Conservation (phyloP, 257 asterid genomes). For the Solanum phureja region DNA sequence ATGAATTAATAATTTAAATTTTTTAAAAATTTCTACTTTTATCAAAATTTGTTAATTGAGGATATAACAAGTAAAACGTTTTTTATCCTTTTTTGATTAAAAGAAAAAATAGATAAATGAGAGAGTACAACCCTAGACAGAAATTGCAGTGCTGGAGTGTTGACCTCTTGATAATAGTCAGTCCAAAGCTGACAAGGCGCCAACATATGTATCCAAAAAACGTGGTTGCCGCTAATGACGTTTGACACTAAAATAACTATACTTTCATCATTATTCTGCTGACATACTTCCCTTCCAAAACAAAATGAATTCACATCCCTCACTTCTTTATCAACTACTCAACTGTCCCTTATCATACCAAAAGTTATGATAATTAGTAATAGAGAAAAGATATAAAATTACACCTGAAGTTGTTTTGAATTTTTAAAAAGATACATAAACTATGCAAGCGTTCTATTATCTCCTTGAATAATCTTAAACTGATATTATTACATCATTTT, state of each 20-base stretch:
- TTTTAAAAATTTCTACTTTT: no score
- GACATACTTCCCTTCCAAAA: neutral
- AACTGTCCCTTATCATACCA: neutral
- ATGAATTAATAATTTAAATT: no score
- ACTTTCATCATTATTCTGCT: neutral
- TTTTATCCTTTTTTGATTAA: no score
- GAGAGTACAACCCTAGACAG: neutral
- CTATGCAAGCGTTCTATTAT: no score
- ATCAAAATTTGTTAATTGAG: no score
- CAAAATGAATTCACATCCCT: neutral
- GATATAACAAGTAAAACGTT: no score
- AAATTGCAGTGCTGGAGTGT: neutral
- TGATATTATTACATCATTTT: no score
- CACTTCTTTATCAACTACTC: neutral
- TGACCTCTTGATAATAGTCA: neutral
- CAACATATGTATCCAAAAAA: neutral
- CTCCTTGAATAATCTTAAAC: accelerated
- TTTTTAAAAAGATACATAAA: no score
- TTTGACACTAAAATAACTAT: neutral
- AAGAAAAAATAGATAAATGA: no score
- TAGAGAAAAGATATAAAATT: no score
- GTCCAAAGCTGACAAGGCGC: conserved; percentile 2
- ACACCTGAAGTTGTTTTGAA: accelerated
- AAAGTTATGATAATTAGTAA: no score
- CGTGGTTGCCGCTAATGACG: neutral